Conservation (phyloP, 306 rosid genomes). For the Sphenostylis stenocarpa region DNA sequence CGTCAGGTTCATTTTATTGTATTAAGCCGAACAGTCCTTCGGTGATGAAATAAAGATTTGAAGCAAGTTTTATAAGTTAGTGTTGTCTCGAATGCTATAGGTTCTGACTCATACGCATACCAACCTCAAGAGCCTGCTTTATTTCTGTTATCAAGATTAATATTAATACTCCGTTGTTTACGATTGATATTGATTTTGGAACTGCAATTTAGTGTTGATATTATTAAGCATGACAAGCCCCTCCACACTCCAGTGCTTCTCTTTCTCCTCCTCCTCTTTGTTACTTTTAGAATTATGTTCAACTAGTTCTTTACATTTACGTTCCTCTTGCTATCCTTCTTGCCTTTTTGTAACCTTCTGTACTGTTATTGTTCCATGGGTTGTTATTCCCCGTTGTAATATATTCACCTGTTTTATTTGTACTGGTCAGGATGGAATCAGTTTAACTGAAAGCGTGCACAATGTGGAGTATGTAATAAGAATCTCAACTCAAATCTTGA, state of each 20-base stretch:
- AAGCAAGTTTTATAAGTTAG: slow-evolving; percentile 2
- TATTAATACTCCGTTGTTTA: neutral
- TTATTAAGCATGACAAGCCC: neutral
- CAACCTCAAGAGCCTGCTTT: neutral
- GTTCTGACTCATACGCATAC: neutral
- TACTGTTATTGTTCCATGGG: slow-evolving; percentile 1
- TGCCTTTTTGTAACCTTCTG: slow-evolving; percentile 1
- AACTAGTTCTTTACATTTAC: neutral
- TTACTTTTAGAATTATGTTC: slow-evolving; percentile 15
- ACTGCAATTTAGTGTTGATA: slow-evolving; percentile 10
- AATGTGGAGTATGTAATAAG: slow-evolving; percentile 64
- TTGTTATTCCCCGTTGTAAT: slow-evolving; percentile 9
- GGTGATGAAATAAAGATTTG: neutral
- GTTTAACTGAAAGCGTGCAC: slow-evolving; percentile 62
- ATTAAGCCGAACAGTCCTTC: neutral
- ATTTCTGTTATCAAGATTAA: neutral
- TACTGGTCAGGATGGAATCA: slow-evolving; percentile 70
- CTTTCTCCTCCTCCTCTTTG: neutral
- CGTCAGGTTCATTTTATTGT: slow-evolving; percentile 1
- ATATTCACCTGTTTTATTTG: slow-evolving; percentile 24
- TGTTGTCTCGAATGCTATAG: neutral
- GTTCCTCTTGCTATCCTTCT: slow-evolving; percentile 19
- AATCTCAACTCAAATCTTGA: slow-evolving; percentile 22
- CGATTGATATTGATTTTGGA: slow-evolving; percentile 4
- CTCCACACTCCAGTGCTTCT: neutral